Conservation (phyloP, 176 grass and related monocot species). For the Metroxylon sagu region DNA sequence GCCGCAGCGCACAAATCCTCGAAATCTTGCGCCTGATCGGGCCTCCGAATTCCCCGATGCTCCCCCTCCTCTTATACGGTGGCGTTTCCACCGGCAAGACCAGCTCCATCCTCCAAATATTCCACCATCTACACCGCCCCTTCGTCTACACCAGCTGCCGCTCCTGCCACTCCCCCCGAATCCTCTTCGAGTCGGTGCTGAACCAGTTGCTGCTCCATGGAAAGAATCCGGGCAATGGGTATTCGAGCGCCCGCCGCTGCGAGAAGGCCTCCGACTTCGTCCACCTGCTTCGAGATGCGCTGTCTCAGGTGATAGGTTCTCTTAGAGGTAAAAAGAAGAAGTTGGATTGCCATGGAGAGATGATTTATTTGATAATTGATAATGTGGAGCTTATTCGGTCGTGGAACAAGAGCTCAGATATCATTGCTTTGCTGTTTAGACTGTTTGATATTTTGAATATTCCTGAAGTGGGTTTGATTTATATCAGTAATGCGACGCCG, state of each 20-base stretch:
- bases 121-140: constrained; percentile 34
- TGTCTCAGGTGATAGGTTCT: constrained; percentile 11
- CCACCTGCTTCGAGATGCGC: constrained; percentile 43
- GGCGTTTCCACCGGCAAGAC: constrained; percentile 65
- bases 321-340: not conserved
- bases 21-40: constrained; percentile 32
- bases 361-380: constrained; percentile 74
- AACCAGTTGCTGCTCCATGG: constrained; percentile 16
- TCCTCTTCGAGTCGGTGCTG: constrained; percentile 35
- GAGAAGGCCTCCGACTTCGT: constrained; percentile 75
- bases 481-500: constrained; percentile 64
- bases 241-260: constrained; percentile 30
- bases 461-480: constrained; percentile 55
- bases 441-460: constrained; percentile 53
- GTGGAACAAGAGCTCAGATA: constrained; percentile 55
- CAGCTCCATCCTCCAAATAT: constrained; percentile 50
- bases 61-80: constrained; percentile 57
- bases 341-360: constrained; percentile 18
- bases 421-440: constrained; percentile 53
- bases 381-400: constrained; percentile 56
- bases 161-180: constrained; percentile 36
- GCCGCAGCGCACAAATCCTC: no score
- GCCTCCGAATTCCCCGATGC: constrained; percentile 35
- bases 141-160: constrained; percentile 60
- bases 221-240: not conserved